Evolutionary conservation across 768 basidiomycete genomes (phyloP).

Genomic region (Lactarius psammicola): DNA sequence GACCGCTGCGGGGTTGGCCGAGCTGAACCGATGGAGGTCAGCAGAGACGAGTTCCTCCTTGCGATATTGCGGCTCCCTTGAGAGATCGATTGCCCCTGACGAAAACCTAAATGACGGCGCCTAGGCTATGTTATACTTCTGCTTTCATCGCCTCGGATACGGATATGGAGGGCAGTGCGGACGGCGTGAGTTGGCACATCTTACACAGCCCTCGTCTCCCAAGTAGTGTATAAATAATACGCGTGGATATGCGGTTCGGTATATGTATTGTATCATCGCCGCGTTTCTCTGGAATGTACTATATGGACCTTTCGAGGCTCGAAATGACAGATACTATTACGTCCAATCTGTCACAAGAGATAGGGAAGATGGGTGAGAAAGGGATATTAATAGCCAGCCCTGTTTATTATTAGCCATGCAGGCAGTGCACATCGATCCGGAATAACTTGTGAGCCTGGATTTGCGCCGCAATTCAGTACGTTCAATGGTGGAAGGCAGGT

Average conservation of each 20-base stretch:
- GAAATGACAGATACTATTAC: not conserved
- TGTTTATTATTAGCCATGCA: not conserved
- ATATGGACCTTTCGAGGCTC: not conserved
- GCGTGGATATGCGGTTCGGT: not conserved
- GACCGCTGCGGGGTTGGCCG: slow-evolving; percentile 1
- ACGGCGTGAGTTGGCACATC: not conserved
- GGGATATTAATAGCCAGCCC: not conserved
- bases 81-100: not conserved
- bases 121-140: not conserved
- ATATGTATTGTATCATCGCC: not conserved
- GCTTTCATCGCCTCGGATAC: not conserved
- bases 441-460: too few relatives aligned
- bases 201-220: not conserved
- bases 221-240: not conserved
- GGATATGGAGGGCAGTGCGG: not conserved
- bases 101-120: not conserved
- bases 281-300: not conserved
- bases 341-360: not conserved
- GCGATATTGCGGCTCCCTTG: slow-evolving; percentile 3
- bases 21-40: not conserved
- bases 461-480: not conserved
- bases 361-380: not conserved
- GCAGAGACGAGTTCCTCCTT: slow-evolving; percentile 12
- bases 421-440: not conserved
- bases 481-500: not conserved